These are phyloP conservation scores for Aristolochia contorta DNA, from an alignment of 164 flowering plant genomes.

Conservation along the genomic window DNA sequence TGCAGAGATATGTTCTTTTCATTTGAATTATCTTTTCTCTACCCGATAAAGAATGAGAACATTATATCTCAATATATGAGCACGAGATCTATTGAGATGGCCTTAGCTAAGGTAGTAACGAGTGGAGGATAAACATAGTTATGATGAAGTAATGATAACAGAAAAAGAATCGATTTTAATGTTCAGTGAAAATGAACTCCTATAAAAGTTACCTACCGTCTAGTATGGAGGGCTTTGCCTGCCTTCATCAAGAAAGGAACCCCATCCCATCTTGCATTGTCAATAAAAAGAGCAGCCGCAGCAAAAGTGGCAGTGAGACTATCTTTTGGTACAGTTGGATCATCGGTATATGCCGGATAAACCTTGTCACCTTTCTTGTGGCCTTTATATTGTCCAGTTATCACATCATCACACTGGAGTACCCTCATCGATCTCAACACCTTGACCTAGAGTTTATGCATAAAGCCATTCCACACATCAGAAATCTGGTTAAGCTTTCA, in stretches of 20 bases:
- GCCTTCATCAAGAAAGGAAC: slow-evolving; percentile 92
- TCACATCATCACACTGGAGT: slow-evolving; percentile 50
- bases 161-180: too few relatives aligned
- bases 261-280: slow-evolving; percentile 94
- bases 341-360: slow-evolving; percentile 60
- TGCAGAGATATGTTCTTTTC: too few relatives aligned
- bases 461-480: not conserved
- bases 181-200: too few relatives aligned
- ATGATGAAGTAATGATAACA: too few relatives aligned
- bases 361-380: slow-evolving; percentile 43
- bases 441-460: slow-evolving; percentile 43
- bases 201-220: slow-evolving; percentile 19
- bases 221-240: slow-evolving; percentile 67
- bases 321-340: slow-evolving; percentile 53
- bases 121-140: too few relatives aligned
- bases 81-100: too few relatives aligned
- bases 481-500: too few relatives aligned
- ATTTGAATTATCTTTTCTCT: too few relatives aligned
- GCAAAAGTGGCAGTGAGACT: slow-evolving; percentile 78
- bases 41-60: too few relatives aligned
- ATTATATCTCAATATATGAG: too few relatives aligned
- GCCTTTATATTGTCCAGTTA: slow-evolving; percentile 69
- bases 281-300: slow-evolving; percentile 71
- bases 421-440: slow-evolving; percentile 66
- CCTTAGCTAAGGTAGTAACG: too few relatives aligned